Evolutionary conservation across 352 stramenopile species (phyloP).

Genomic region (Discostella stelligera): DNA sequence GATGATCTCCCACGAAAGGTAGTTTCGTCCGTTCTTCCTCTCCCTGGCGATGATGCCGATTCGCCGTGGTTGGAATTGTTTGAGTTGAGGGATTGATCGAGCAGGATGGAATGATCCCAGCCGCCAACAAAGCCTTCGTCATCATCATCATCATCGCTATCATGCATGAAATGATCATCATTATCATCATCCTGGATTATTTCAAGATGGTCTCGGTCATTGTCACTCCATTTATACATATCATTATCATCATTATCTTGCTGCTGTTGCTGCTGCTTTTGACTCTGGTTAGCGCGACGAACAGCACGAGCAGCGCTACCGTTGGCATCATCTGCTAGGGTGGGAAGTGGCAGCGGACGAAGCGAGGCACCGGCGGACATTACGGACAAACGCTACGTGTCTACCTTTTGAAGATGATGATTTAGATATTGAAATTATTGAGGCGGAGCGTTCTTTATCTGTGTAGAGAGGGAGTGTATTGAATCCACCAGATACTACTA

Average conservation of each 20-base stretch:
- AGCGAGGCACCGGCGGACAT: not conserved
- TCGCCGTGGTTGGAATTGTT: too few relatives aligned
- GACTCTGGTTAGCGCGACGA: not conserved
- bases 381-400: too few relatives aligned
- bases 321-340: not conserved
- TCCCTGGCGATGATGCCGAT: not conserved
- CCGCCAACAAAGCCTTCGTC: constrained; percentile 1
- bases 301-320: not conserved
- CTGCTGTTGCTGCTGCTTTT: too few relatives aligned
- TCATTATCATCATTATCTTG: not conserved
- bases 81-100: constrained; percentile 5
- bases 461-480: too few relatives aligned
- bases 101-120: constrained; percentile 32
- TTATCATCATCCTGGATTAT: not conserved
- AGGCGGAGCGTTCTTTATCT: too few relatives aligned
- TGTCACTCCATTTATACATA: too few relatives aligned
- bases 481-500: too few relatives aligned
- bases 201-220: not conserved
- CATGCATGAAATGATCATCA: not conserved
- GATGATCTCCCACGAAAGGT: not conserved
- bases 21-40: not conserved
- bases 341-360: not conserved
- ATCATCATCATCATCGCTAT: constrained; percentile 8
- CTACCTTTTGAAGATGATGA: too few relatives aligned
- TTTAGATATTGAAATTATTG: too few relatives aligned